These are phyloP conservation scores for Buddleja alternifolia DNA, from an alignment of 257 asterid genomes.

Conservation along the genomic window DNA sequence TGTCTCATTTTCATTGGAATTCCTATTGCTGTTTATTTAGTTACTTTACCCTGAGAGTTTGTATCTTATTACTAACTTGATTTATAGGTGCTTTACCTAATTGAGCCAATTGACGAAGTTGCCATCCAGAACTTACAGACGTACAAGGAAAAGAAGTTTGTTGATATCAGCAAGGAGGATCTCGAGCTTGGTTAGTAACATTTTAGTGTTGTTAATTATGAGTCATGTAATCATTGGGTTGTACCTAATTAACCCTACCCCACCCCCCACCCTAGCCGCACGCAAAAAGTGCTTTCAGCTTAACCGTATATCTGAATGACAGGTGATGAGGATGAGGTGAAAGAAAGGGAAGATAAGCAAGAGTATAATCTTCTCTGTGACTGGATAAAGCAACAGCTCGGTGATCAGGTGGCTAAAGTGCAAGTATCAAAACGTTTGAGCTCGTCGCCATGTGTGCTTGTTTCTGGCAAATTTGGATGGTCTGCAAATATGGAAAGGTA, in stretches of 20 bases:
- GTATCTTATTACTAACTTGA: slow-evolving; percentile 12
- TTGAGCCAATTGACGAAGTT: slow-evolving; percentile 97
- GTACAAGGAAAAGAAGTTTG: slow-evolving; percentile 93
- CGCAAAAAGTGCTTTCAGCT: too few species aligned
- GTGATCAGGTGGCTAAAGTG: slow-evolving; percentile 97
- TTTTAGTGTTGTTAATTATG: not conserved
- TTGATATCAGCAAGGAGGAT: slow-evolving; percentile 99
- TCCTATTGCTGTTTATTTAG: not conserved
- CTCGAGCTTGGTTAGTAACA: slow-evolving; percentile 79
- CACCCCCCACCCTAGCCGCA: too few species aligned
- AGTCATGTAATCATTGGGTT: not conserved
- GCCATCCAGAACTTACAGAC: slow-evolving; percentile 94
- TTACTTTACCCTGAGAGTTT: not conserved
- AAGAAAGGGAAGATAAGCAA: slow-evolving; percentile 80
- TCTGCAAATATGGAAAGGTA: slow-evolving; percentile 99
- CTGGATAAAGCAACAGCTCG: slow-evolving; percentile 96
- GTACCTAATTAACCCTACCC: too few species aligned
- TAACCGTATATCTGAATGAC: slow-evolving; percentile 18
- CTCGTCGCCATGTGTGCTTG: slow-evolving; percentile 99
- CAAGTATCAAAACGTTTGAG: slow-evolving; percentile 89
- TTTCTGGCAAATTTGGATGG: slow-evolving; percentile 99
- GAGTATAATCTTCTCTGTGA: slow-evolving; percentile 87
- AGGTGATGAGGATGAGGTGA: slow-evolving; percentile 94
- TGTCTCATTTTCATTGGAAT: not conserved
- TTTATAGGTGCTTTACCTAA: slow-evolving; percentile 75